These are phyloP conservation scores for Eucalyptus regnans DNA, from an alignment of 345 rosid species.

Conservation along the genomic window DNA sequence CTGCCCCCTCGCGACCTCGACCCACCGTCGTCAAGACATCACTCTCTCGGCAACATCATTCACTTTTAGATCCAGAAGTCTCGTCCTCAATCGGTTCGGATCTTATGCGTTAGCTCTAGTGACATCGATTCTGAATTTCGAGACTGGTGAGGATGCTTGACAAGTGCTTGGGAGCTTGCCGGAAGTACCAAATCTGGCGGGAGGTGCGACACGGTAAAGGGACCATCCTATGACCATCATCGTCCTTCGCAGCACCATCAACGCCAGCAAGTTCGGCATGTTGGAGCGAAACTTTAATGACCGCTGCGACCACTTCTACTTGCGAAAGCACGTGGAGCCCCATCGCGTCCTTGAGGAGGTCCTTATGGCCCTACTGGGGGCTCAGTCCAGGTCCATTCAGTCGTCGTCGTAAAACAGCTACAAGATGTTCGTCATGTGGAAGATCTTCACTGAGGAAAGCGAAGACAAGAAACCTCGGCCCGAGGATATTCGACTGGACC, in stretches of 20 bases:
- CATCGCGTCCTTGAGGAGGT: neutral
- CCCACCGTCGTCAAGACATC: neutral
- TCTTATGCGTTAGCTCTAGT: neutral
- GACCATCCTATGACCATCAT: neutral
- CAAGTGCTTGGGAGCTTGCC: neutral
- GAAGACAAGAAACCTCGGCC: neutral
- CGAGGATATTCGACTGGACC: neutral
- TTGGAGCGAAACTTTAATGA: neutral
- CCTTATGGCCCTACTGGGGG: neutral
- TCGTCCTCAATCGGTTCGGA: neutral
- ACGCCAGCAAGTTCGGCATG: neutral
- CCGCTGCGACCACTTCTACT: neutral
- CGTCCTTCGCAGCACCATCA: neutral
- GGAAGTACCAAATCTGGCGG: neutral
- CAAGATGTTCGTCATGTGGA: constrained; percentile 4
- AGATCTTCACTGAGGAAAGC: constrained; percentile 25
- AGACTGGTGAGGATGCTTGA: neutral
- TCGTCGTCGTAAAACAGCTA: neutral
- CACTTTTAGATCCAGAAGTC: neutral
- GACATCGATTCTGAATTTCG: neutral
- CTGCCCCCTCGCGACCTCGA: neutral
- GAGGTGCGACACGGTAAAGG: neutral
- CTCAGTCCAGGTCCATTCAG: neutral
- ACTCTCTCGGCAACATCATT: neutral
- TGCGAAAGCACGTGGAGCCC: neutral